Conservation (phyloP, 352 stramenopile species). For the Phytophthora lateralis region DNA sequence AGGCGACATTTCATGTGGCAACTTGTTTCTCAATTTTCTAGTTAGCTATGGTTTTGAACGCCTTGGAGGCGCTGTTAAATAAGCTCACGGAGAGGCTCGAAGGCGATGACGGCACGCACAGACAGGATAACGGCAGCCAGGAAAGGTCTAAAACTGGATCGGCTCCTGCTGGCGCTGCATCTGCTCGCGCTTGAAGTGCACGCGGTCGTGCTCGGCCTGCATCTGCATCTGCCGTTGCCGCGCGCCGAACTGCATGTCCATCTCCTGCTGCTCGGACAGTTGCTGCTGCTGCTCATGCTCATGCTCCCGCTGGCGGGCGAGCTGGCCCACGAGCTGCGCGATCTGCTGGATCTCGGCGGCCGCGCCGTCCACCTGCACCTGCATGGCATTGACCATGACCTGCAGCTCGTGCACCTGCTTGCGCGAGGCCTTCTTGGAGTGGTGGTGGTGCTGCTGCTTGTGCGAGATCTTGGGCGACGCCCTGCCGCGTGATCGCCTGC, state of each 20-base stretch:
- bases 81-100: neutral
- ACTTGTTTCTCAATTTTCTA: neutral
- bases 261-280: constrained; percentile 23
- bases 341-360: constrained; percentile 36
- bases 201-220: constrained; percentile 22
- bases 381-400: constrained; percentile 35
- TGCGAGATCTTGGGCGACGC: constrained; percentile 18
- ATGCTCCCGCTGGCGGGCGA: constrained; percentile 23
- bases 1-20: too few species aligned
- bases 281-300: constrained; percentile 7
- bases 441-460: neutral
- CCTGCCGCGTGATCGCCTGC: constrained; percentile 3
- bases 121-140: neutral
- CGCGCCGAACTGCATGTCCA: constrained; percentile 24
- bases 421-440: constrained; percentile 35
- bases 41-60: neutral
- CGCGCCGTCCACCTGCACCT: constrained; percentile 33
- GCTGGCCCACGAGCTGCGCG: constrained; percentile 33
- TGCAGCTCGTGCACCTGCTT: constrained; percentile 42
- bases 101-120: neutral
- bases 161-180: constrained; percentile 2
- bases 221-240: constrained; percentile 21
- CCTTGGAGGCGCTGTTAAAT: neutral
- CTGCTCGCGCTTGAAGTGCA: constrained; percentile 25
- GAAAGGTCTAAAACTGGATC: constrained; percentile 1